Percentiles rank a stretch among this genome's conserved stretches.
phyloP scores from a whole-genome alignment of 2,329 filamentous ascomycete species.

The Trichoderma pleuroti region DNA sequence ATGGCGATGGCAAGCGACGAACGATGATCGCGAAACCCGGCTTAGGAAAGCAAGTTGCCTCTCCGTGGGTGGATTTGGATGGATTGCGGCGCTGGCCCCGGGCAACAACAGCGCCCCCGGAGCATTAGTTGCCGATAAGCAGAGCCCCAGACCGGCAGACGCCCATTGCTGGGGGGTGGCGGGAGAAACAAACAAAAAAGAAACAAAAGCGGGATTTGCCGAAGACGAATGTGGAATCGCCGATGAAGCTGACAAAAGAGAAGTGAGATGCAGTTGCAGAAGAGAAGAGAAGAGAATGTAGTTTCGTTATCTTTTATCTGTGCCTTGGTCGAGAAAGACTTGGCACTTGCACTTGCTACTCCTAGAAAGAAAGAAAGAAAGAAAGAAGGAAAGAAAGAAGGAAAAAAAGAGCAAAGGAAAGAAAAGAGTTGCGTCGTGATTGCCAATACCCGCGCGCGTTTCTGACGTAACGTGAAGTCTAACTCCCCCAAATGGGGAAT shows the following conservation, averaged over 20 bases:
- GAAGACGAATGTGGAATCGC: neutral
- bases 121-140: neutral
- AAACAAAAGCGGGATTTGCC: neutral
- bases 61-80: neutral
- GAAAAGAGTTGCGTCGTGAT: neutral
- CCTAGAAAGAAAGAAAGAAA: neutral
- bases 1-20: neutral
- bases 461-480: neutral
- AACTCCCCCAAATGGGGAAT: neutral
- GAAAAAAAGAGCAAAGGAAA: neutral
- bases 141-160: neutral
- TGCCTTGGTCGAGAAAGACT: neutral
- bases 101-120: neutral
- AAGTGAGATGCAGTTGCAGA: neutral
- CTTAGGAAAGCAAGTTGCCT: neutral
- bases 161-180: neutral
- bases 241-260: neutral
- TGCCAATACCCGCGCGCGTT: constrained; percentile 13
- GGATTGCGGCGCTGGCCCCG: neutral
- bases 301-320: neutral
- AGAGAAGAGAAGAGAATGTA: neutral
- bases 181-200: neutral
- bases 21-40: neutral
- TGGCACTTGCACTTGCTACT: neutral
- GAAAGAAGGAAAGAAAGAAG: neutral